These are phyloP conservation scores for Alternaria consortialis DNA, from an alignment of 2,329 filamentous ascomycete species.

Conservation along the genomic window DNA sequence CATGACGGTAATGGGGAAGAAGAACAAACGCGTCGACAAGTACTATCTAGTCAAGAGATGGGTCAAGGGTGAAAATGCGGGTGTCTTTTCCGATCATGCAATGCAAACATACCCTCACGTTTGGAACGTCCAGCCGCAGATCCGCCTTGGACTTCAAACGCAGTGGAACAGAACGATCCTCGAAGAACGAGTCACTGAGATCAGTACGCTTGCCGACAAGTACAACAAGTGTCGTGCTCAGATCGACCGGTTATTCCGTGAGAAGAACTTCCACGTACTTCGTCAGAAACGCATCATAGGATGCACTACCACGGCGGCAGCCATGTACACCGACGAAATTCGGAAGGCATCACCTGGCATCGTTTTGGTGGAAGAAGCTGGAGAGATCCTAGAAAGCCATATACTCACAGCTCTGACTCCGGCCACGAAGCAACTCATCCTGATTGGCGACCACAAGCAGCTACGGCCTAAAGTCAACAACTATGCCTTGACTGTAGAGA, in stretches of 20 bases:
- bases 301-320: conserved; percentile 75
- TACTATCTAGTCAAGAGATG: conserved; percentile 66
- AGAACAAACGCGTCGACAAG: conserved; percentile 55
- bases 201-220: conserved; percentile 52
- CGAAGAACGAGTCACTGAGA: conserved; percentile 59
- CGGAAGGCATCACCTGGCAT: conserved; percentile 65
- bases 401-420: conserved; percentile 67
- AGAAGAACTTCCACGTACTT: conserved; percentile 51
- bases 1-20: conserved; percentile 58
- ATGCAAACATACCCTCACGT: conserved; percentile 46
- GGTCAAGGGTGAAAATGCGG: conserved; percentile 58
- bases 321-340: conserved; percentile 67
- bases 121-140: conserved; percentile 61
- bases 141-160: conserved; percentile 47
- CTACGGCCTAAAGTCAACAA: conserved; percentile 73
- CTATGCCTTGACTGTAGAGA: conserved; percentile 68
- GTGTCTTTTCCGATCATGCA: conserved; percentile 51
- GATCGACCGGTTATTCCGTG: conserved; percentile 44
- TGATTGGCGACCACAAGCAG: conserved; percentile 79
- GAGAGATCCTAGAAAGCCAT: conserved; percentile 75
- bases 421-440: conserved; percentile 68
- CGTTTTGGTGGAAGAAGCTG: conserved; percentile 75
- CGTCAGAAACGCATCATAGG: conserved; percentile 69
- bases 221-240: conserved; percentile 56
- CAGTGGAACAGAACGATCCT: conserved; percentile 48